Percentiles rank a stretch among this genome's conserved stretches.
Conservation (phyloP, 306 rosid genomes). For the Cucurbita moschata region DNA sequence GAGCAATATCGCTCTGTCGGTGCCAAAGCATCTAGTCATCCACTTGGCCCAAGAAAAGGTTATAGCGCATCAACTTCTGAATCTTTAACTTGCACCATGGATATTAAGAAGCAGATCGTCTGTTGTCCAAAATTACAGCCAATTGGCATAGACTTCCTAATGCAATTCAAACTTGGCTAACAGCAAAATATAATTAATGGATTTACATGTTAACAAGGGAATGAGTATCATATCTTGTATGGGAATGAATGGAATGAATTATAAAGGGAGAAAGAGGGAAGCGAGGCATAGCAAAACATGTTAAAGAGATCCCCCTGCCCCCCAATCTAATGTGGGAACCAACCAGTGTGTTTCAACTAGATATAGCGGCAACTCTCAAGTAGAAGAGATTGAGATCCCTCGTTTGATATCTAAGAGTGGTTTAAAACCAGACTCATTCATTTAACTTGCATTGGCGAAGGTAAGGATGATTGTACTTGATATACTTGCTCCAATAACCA, state of each 20-base stretch:
- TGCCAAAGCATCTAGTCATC: not conserved
- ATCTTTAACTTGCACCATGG: not conserved
- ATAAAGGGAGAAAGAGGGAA: not conserved
- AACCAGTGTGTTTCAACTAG: not conserved
- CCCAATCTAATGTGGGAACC: not conserved
- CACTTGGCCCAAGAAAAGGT: not conserved
- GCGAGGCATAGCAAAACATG: not conserved
- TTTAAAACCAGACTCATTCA: constrained; percentile 19
- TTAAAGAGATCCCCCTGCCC: not conserved
- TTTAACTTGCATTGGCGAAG: constrained; percentile 54
- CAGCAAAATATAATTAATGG: constrained; percentile 6
- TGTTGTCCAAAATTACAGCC: constrained; percentile 7
- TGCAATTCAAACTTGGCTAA: not conserved
- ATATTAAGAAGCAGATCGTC: not conserved
- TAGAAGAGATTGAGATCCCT: not conserved
- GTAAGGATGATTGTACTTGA: constrained; percentile 69
- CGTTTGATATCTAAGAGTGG: not conserved
- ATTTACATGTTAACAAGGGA: constrained; percentile 6
- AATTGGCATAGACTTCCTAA: constrained; percentile 4
- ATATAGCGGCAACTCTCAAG: not conserved
- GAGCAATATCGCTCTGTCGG: not conserved
- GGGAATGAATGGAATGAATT: constrained; percentile 14
- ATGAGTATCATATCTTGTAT: constrained; percentile 7
- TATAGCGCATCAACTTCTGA: not conserved
- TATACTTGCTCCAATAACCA: constrained; percentile 81